Evolutionary conservation across 768 basidiomycete genomes (phyloP).

Genomic region (Pulveroboletus frians): DNA sequence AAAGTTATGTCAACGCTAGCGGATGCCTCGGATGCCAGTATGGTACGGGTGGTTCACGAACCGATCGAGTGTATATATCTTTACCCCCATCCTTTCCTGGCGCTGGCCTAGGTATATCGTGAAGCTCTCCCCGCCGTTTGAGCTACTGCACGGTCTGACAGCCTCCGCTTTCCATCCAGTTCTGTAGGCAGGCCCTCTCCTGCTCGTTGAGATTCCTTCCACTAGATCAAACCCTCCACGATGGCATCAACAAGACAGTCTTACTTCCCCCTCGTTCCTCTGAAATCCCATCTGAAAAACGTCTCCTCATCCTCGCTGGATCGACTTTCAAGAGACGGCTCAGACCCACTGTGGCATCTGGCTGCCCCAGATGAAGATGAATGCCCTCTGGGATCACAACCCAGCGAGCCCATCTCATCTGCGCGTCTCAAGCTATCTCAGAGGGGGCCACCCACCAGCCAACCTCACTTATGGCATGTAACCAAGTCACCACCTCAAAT

Average conservation of each 20-base stretch:
- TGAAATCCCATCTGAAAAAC: conserved; percentile 1
- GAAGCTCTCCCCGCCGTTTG: neutral
- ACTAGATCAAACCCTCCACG: neutral
- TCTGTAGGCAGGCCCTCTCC: neutral
- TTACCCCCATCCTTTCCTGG: neutral
- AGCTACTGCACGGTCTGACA: neutral
- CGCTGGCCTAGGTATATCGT: neutral
- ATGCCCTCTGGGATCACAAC: neutral
- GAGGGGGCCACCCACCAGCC: neutral
- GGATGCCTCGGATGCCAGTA: too few species aligned
- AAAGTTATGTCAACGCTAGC: neutral
- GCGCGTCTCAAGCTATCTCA: neutral
- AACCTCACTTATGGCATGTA: conserved; percentile 5
- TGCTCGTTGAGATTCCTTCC: neutral
- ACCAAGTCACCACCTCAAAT: conserved; percentile 9
- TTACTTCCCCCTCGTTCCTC: conserved; percentile 15
- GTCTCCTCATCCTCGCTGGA: neutral
- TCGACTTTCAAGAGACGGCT: neutral
- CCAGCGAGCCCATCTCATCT: conserved; percentile 7
- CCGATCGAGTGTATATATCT: neutral
- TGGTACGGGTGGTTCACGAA: too few species aligned
- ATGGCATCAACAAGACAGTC: conserved; percentile 14
- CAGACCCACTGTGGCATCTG: neutral
- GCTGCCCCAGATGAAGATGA: neutral
- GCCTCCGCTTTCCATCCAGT: neutral